phyloP scores from a whole-genome alignment of 495 filamentous ascomycete genomes.

The Penicillium paxilli region DNA sequence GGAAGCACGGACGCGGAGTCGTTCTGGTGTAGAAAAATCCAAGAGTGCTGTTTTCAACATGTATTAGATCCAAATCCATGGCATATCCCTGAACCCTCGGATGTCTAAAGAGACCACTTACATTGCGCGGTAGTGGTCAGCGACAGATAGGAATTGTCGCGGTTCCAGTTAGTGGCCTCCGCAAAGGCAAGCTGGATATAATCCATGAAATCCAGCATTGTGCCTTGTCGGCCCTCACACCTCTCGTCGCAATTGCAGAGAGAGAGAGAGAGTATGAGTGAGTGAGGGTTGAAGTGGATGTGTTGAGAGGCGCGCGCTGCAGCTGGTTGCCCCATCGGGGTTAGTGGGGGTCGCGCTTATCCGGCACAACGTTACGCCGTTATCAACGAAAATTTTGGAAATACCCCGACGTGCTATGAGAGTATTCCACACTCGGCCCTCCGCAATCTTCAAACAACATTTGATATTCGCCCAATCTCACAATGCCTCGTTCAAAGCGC shows the following conservation, averaged over 20 bases:
- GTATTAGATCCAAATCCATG: not conserved
- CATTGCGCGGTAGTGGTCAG: conserved; percentile 86
- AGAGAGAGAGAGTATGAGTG: too few relatives aligned
- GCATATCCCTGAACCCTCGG: conserved; percentile 11
- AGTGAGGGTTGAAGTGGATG: too few relatives aligned
- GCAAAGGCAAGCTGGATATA: conserved; percentile 93
- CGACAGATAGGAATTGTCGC: conserved; percentile 88
- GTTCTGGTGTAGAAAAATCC: conserved; percentile 81
- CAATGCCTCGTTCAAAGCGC: conserved; percentile 96
- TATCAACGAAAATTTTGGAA: conserved; percentile 48
- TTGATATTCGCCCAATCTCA: conserved; percentile 30
- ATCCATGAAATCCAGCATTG: conserved; percentile 98
- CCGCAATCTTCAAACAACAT: conserved; percentile 1
- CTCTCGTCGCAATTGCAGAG: not conserved
- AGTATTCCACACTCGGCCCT: conserved; percentile 17
- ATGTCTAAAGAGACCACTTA: conserved; percentile 27
- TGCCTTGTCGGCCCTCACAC: conserved; percentile 13
- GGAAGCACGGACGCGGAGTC: conserved; percentile 72
- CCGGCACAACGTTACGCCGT: conserved; percentile 42
- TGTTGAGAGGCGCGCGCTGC: conserved; percentile 1
- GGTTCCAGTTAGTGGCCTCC: conserved; percentile 82
- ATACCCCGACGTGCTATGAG: too few relatives aligned
- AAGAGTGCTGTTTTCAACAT: conserved; percentile 62
- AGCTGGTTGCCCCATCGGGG: conserved; percentile 39
- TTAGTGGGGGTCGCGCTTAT: conserved; percentile 41